Percentiles rank a stretch among this genome's conserved stretches.
These are phyloP conservation scores for Umbelopsis sp. DNA, from an alignment of 371 early-diverging fungal species.

Conservation along the genomic window DNA sequence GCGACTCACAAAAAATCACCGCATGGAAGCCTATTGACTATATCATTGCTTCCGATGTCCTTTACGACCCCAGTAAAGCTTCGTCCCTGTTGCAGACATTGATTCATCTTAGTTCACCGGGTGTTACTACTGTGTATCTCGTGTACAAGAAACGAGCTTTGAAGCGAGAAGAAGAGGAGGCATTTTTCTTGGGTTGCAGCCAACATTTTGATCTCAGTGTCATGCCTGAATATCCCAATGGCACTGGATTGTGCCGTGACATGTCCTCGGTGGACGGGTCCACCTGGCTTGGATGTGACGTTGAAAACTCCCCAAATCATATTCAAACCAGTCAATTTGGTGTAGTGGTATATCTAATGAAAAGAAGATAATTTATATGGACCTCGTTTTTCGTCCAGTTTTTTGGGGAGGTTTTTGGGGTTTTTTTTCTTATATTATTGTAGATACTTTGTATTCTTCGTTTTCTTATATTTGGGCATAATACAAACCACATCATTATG, in stretches of 20 bases:
- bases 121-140: conserved; percentile 45
- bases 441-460: too few species aligned
- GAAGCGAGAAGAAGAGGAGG: conserved; percentile 36
- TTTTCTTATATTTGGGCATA: too few species aligned
- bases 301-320: not conserved
- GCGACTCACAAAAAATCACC: conserved; percentile 19
- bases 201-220: conserved; percentile 24
- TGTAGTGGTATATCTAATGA: not conserved
- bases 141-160: conserved; percentile 62
- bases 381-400: too few species aligned
- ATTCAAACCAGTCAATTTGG: not conserved
- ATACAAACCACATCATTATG: too few species aligned
- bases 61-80: conserved; percentile 47
- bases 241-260: not conserved
- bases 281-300: not conserved
- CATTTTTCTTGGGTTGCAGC: conserved; percentile 45
- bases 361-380: not conserved
- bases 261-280: not conserved
- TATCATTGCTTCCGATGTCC: conserved; percentile 54
- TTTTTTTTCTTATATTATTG: too few species aligned
- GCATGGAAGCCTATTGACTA: conserved; percentile 30
- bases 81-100: conserved; percentile 34
- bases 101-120: conserved; percentile 33
- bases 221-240: not conserved
- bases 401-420: too few species aligned